Base-by-base conservation (phyloP, 257 asterid genomes). In the Nicotiana sylvestris region DNA sequence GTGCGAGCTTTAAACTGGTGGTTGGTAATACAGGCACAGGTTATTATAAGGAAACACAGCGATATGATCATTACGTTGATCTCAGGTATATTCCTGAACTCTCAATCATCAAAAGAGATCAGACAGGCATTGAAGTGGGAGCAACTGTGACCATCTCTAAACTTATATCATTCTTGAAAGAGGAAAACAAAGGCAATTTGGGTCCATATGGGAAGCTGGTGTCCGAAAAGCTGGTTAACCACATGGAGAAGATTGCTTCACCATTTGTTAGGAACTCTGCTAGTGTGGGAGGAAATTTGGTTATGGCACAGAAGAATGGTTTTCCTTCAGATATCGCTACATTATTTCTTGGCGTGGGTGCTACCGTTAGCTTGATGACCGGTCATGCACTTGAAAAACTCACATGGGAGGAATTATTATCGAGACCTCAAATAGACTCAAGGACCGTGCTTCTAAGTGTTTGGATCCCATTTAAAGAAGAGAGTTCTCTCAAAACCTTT, bases 261-360 rank as follows among this genome's bases (percentile, higher is more conserved):
- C 85, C 83, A 0, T 92, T 90, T 85, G 55, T 92, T 43, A 86
- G 97, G 80, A 92, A 92, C 85, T 62, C 91, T 0, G 95, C 89
- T 57, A 92, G 95, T 84, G 77, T 92, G 2, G 97, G 95, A 25
- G 97, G 97, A 39, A 92, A 92, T 86, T 80, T 92, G 84, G 91
- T 92, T 56, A 91, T 91, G 94, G 90, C 95, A 70, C 95, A 92
- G 77, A 89, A 88, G 84, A 90, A 88, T 58, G n/a, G 80, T 86
- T 92, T 92, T 87, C 95, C 97, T 77, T 92, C 97, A 0, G 97
- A 92, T 85, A 88, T 90, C 58, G 91, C 86, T 70, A 92, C 97
- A 4, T 64, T 92, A 76, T 90, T 92, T 84, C 90, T 92, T 84
- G 87, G 92, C 3, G 88, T 83, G 77, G 83, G 82, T 82, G 81